Evolutionary conservation across 192 early-diverging fungal genomes (phyloP), one percentile per base, ranked within the genome.

Genomic region (Haplosporangium gracile): DNA sequence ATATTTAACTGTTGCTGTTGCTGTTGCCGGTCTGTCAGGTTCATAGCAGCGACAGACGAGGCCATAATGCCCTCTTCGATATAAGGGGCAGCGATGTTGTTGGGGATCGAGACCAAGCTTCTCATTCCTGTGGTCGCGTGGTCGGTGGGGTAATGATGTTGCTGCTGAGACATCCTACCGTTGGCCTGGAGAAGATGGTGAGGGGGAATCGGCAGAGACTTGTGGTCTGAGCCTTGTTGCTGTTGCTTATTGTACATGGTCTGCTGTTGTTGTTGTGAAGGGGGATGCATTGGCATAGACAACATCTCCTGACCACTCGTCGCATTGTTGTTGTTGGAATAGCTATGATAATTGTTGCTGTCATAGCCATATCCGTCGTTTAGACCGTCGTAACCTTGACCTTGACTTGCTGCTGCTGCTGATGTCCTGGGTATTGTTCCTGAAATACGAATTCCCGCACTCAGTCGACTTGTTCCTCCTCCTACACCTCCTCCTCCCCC

Each of bases 381-480:
- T 3, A 71, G 39, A 34, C 39, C 70, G 22, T 68, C 57, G 9
- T 68, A 29, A 36, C n/a, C 78, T 22, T 16, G 40, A 51, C 49
- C 47, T 2, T 26, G n/a, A 5, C 34, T 34, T 26, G 57, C 24
- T 13, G 69, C 10, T 26, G 57, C 24, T 13, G 69, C 10, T 71
- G 73, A 71, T 24, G 80, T 22, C 70, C 75, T 82, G 16, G 75
- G 76, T 16, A 29, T 70, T 45, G 68, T 42, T 73, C 68, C 70
- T 72, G 75, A 70, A 16, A n/a, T 34, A 39, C 68, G 45, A n/a
- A 40, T 26, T 8, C 69, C 71, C 4, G 63, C 65, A 36, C 60
- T 65, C 0, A 65, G 60, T 32, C 60, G n/a, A 65, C 60, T 11
- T 65, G 60, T 29, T 15, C 26, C 49, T 39, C 22, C 53, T 74